Evolutionary conservation across 2,329 filamentous ascomycete genomes (phyloP).

Genomic region (Diaporthe amygdali): DNA sequence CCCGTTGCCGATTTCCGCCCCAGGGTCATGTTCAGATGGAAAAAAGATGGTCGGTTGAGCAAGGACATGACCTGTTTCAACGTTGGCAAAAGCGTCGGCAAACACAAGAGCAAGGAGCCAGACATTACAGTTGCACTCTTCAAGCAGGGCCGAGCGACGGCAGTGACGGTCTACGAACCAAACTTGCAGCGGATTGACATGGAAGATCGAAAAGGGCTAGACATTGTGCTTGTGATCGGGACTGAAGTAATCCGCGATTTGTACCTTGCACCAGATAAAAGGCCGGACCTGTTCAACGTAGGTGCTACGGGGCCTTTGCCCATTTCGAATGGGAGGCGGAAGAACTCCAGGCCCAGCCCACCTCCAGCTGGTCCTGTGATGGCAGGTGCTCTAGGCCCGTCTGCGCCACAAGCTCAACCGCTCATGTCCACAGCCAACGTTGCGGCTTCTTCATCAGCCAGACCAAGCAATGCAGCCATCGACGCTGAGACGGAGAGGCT

Average conservation of each 20-base stretch:
- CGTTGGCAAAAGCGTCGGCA: constrained; percentile 75
- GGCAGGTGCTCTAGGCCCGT: constrained; percentile 43
- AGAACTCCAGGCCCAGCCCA: constrained; percentile 49
- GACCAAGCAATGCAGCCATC: constrained; percentile 42
- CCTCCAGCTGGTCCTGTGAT: constrained; percentile 30
- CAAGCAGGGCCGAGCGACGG: constrained; percentile 66
- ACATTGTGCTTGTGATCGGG: constrained; percentile 75
- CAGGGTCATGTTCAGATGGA: constrained; percentile 86
- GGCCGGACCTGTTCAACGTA: constrained; percentile 79
- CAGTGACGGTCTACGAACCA: constrained; percentile 87
- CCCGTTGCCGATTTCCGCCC: constrained; percentile 59
- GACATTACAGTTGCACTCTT: constrained; percentile 95
- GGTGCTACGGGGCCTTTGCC: constrained; percentile 44
- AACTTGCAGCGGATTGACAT: constrained; percentile 90
- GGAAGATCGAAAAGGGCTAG: constrained; percentile 91
- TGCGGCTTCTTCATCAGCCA: constrained; percentile 39
- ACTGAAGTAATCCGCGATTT: constrained; percentile 70
- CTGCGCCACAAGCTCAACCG: constrained; percentile 25
- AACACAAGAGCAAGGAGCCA: constrained; percentile 85
- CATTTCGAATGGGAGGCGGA: constrained; percentile 38
- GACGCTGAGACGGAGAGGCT: constrained; percentile 82
- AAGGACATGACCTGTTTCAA: constrained; percentile 91
- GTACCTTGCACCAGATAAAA: constrained; percentile 61
- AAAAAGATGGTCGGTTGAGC: constrained; percentile 82
- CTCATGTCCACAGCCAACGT: constrained; percentile 56